phyloP scores from a whole-genome alignment of 2,329 filamentous ascomycete genomes.

The Calonectria crousiana region DNA sequence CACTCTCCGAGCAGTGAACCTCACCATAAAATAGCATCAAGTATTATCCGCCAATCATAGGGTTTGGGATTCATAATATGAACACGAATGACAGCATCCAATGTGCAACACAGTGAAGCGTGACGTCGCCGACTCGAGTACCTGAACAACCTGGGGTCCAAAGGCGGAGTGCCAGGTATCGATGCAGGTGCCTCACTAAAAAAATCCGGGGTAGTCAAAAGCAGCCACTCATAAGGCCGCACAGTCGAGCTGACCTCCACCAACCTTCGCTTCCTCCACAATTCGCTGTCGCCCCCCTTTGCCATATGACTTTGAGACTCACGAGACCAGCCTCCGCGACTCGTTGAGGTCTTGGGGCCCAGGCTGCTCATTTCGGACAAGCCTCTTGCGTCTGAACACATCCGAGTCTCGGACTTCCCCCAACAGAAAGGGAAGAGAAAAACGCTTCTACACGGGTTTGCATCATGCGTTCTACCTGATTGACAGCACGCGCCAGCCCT shows the following conservation, averaged over 20 bases:
- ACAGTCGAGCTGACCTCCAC: constrained; percentile 17
- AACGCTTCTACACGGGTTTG: neutral
- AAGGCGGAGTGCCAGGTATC: neutral
- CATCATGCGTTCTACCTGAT: constrained; percentile 25
- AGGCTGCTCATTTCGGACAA: neutral
- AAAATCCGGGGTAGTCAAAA: constrained; percentile 40
- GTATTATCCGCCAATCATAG: neutral
- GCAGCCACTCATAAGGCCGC: constrained; percentile 37
- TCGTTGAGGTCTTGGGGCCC: constrained; percentile 1
- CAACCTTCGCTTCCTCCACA: constrained; percentile 18
- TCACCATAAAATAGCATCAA: neutral
- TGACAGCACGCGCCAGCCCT: constrained; percentile 11
- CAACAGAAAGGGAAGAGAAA: constrained; percentile 7
- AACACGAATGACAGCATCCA: neutral
- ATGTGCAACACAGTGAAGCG: neutral
- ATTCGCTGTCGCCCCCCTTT: constrained; percentile 10
- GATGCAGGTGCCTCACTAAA: neutral
- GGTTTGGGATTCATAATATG: neutral
- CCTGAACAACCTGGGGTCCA: neutral
- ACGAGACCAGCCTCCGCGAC: neutral
- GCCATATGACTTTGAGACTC: constrained; percentile 43
- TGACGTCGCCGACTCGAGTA: neutral
- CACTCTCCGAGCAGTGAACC: neutral
- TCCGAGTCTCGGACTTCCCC: neutral
- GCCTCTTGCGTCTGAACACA: constrained; percentile 5